Evolutionary conservation across 441 rosid species (phyloP).

Genomic region (Manihot esculenta): DNA sequence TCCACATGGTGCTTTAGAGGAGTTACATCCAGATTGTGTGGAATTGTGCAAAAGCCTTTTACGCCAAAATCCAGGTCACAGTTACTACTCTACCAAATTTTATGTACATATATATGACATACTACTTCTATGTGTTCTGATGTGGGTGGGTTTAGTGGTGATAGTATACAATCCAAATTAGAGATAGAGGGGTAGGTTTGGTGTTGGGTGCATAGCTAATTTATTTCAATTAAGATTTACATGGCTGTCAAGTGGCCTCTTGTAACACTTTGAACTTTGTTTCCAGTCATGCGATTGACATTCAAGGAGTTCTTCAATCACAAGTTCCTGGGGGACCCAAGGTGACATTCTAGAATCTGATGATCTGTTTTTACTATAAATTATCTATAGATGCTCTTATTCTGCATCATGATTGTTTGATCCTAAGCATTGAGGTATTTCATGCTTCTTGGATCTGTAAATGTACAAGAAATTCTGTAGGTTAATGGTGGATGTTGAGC

Average conservation of each 20-base stretch:
- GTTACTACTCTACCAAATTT: conserved; percentile 10
- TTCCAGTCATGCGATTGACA: conserved; percentile 66
- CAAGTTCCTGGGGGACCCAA: conserved; percentile 55
- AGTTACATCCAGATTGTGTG: conserved; percentile 72
- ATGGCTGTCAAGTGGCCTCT: background rate
- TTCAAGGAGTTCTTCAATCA: conserved; percentile 80
- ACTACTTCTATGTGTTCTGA: background rate
- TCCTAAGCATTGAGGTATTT: conserved; percentile 14
- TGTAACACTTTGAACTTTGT: conserved; percentile 14
- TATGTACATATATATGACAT: background rate
- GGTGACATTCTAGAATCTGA: conserved; percentile 39
- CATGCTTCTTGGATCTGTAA: conserved; percentile 22
- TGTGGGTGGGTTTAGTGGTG: background rate
- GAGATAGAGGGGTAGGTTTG: background rate
- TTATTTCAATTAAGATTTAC: conserved; percentile 3
- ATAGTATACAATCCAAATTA: background rate
- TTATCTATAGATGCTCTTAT: conserved; percentile 1
- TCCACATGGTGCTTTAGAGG: conserved; percentile 55
- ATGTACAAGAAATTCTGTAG: conserved; percentile 38
- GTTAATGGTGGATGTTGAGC: conserved; percentile 32
- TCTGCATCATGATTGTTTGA: conserved; percentile 13
- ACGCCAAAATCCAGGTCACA: conserved; percentile 65
- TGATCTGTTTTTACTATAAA: conserved; percentile 3
- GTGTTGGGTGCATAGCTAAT: background rate
- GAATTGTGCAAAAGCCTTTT: conserved; percentile 75